Evolutionary conservation across 768 basidiomycete genomes (phyloP).

Genomic region (Glaciozyma martinii): DNA sequence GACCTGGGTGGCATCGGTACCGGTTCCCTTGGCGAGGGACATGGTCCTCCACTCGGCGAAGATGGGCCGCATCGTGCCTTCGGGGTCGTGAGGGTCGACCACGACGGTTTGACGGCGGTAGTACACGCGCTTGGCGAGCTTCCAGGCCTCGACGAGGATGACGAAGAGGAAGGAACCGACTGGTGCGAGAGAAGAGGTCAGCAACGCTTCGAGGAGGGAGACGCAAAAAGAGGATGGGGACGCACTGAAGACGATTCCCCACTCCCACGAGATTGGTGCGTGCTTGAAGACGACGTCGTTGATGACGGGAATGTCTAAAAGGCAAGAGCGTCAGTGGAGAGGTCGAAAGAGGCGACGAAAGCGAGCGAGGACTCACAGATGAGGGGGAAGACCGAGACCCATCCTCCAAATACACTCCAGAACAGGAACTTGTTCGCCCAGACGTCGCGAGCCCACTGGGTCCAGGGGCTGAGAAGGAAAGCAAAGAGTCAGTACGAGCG

Average conservation of each 20-base stretch:
- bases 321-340: neutral
- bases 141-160: conserved; percentile 25
- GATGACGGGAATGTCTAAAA: conserved; percentile 30
- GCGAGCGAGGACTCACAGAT: conserved; percentile 30
- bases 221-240: neutral
- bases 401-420: conserved; percentile 35
- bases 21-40: too few species aligned
- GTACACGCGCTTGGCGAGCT: conserved; percentile 21
- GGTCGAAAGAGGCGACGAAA: neutral
- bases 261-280: conserved; percentile 40
- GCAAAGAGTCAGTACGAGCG: neutral
- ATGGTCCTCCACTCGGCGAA: conserved; percentile 14
- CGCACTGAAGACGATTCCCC: conserved; percentile 39
- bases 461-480: conserved; percentile 7
- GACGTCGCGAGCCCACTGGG: conserved; percentile 16
- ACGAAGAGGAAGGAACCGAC: conserved; percentile 32
- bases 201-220: too few species aligned
- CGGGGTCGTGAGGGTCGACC: conserved; percentile 6
- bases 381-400: conserved; percentile 40
- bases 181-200: neutral
- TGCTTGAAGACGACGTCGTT: conserved; percentile 41
- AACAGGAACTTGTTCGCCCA: conserved; percentile 26
- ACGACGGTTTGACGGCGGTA: conserved; percentile 1
- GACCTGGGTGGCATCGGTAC: too few species aligned
- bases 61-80: neutral